Conservation (phyloP, 345 rosid species). For the Psidium guajava region DNA sequence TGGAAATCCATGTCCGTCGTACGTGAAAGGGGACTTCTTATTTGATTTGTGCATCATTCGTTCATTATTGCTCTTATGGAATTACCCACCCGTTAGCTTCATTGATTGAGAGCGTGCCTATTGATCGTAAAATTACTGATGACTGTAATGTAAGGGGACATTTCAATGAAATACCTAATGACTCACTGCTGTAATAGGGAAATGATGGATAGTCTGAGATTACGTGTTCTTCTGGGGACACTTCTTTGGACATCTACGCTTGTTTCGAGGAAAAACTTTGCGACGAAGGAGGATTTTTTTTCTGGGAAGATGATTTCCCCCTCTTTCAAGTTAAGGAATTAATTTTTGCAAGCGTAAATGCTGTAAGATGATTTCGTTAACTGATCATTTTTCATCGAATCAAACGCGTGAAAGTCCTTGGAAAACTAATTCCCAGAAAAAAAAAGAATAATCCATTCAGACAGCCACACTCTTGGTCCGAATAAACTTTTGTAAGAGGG, state of each 20-base stretch:
- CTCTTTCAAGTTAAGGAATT: too few relatives aligned
- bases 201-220: not conserved
- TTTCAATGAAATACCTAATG: too few relatives aligned
- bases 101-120: not conserved
- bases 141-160: not conserved
- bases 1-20: not conserved
- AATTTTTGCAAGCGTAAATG: too few relatives aligned
- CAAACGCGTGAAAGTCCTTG: too few relatives aligned
- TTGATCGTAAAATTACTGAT: not conserved
- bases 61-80: not conserved
- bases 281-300: too few relatives aligned
- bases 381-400: too few relatives aligned
- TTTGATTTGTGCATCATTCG: not conserved
- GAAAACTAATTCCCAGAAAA: too few relatives aligned
- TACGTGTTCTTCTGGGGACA: not conserved
- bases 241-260: too few relatives aligned
- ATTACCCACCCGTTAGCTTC: not conserved
- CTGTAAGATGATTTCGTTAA: too few relatives aligned
- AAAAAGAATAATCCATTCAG: too few relatives aligned
- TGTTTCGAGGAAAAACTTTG: too few relatives aligned
- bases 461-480: not conserved
- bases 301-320: too few relatives aligned
- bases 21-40: not conserved
- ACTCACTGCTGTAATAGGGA: not conserved
- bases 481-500: not conserved